Percentiles rank a stretch among this genome's conserved stretches.
Conservation (phyloP, 2,329 filamentous ascomycete species). For the Fusarium sulawesiense region DNA sequence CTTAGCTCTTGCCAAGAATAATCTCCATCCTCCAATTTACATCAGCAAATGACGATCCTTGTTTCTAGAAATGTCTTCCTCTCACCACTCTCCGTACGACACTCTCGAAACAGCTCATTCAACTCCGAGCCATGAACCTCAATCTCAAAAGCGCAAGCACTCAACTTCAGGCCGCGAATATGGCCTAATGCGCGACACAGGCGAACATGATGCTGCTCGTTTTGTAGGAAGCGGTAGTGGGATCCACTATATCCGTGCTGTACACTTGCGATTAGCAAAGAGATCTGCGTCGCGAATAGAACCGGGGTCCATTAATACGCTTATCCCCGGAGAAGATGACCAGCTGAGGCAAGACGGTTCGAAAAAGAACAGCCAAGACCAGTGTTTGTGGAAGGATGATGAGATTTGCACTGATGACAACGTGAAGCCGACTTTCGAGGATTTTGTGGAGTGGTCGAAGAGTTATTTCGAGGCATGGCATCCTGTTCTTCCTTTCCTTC, state of each 20-base stretch:
- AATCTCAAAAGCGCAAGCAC: conserved; percentile 46
- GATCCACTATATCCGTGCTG: conserved; percentile 68
- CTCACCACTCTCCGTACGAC: conserved; percentile 46
- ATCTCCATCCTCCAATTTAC: neutral
- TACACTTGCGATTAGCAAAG: conserved; percentile 60
- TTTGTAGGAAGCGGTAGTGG: conserved; percentile 69
- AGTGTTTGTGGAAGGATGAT: conserved; percentile 51
- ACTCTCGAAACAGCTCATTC: conserved; percentile 46
- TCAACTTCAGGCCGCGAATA: conserved; percentile 48
- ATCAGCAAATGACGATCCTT: neutral
- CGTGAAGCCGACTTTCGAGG: conserved; percentile 54
- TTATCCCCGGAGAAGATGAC: conserved; percentile 69
- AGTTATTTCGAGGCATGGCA: conserved; percentile 70
- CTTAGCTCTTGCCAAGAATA: neutral
- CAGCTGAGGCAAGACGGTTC: conserved; percentile 52
- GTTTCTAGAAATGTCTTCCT: conserved; percentile 41
- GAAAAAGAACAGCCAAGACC: conserved; percentile 17
- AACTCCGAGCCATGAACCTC: conserved; percentile 40
- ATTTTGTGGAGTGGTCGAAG: conserved; percentile 61
- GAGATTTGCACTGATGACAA: conserved; percentile 45
- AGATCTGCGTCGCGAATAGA: conserved; percentile 39
- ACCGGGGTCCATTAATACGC: conserved; percentile 32
- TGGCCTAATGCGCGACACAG: conserved; percentile 62
- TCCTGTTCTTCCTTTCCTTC: conserved; percentile 65
- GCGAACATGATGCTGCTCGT: conserved; percentile 59